Base-by-base conservation (phyloP, 2,329 filamentous ascomycete species). In the Tympanopsis confertula region DNA sequence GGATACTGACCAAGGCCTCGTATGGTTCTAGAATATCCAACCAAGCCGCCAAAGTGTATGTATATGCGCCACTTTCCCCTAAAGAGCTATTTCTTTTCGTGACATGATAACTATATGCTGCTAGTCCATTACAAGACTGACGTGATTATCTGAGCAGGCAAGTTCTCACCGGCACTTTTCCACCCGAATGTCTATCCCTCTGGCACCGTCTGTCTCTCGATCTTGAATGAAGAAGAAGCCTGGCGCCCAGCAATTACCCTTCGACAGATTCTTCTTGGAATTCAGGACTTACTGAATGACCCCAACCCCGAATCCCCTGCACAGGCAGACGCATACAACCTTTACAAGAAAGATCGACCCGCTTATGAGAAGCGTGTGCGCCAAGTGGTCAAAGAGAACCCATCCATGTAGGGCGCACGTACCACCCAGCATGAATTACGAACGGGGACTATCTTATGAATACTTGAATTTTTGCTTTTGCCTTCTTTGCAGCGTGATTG, bases 241-340 rank as follows among this genome's bases (percentile, higher is more conserved):
- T 98, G 93, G 91, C 93, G 94, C 60, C 93, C 91, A 1, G 89
- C 91, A 5, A 98, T 98, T 53, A 98, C 91, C 0, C 86, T 98
- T 58, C 96, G 95, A 64, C 87, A 96, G 62, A 96, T 98, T 45
- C 74, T 96, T 4, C 72, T 96, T 1, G 91, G 91, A 36, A 94
- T 98, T 41, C 91, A 98, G 60, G 89, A 94, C 50, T 74, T 98
- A 2, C 78, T 98, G 29, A 82, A 98, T 57, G 89, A 95, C 51
- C 91, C 93, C 13, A 98, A 98, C 55, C 91, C 89, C 3, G 91
- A 98, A 37, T 94, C 87, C 1, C 91, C 91, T 0, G 91, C 91
- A 0, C 91, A 98, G 60, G 89, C 91, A 3, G 91, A 98, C 49
- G 93, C 91, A 1, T 98, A 96, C 65, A 94, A 94, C 51, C 69